Evolutionary conservation across 192 early-diverging fungal species (phyloP), one percentile per base, ranked within the genome.

Genomic region (Spizellomyces punctatus): DNA sequence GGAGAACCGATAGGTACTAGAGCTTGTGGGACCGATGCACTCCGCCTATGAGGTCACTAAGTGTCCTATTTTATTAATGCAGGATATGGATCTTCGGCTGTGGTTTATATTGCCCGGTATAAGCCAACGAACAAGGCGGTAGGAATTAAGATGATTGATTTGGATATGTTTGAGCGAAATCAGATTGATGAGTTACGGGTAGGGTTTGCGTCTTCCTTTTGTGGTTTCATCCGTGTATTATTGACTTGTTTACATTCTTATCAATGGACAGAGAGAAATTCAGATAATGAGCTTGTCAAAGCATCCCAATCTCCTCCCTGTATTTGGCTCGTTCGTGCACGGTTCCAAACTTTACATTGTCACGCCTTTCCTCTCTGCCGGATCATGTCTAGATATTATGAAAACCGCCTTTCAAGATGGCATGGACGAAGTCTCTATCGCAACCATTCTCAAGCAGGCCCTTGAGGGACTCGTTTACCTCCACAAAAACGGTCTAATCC

Each of bases 161-260:
- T 95, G 68, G 94, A 95, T 73, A 88, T 88, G 83, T 95, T 95
- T 89, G 92, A 94, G 66, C 78, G 94, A 19, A 92, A 92, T 75
- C 94, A 95, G 77, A 95, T 95, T 69, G 94, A 95, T 72, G 94
- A 95, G 78, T 83, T 95, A 54, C 77, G 94, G 71, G 90, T 92
- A 80, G 70, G 78, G 79, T 12, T 56, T 48, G 48, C 16, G n/a
- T 61, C 12, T 2, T 12, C 22, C 22, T 27, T 61, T 36, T 10
- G 27, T 36, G n/a, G 12, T 27, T 22, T n/a, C 2, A 61, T 2
- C 4, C 52, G 3, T 54, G 27, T 36, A 36, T 36, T 36, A 36
- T 36, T 36, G 27, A 36, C 64, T 2, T 66, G 41, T n/a, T 54
- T n/a, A 54, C 50, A 12, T 54, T 12, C 12, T 54, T 12, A 54